Evolutionary conservation across 2,329 filamentous ascomycete species (phyloP).

Genomic region (Penicillium italicum): DNA sequence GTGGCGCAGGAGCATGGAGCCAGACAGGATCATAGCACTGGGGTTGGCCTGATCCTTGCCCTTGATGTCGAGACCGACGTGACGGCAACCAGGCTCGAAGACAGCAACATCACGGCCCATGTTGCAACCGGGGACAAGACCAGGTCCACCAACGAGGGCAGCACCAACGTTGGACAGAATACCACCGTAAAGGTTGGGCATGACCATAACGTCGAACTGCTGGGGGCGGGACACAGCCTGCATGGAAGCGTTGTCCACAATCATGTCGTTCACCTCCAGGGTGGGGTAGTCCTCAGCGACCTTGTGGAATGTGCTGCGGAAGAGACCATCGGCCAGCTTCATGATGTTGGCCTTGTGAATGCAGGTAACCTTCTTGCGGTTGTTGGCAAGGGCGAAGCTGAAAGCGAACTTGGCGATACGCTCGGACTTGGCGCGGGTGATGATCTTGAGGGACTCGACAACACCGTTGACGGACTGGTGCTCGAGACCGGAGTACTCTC

Average conservation of each 20-base stretch:
- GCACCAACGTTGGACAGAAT: constrained; percentile 99
- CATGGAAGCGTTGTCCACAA: constrained; percentile 99
- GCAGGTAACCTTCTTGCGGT: constrained; percentile 98
- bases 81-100: constrained; percentile 97
- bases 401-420: constrained; percentile 99
- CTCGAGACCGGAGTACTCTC: constrained; percentile 98
- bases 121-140: constrained; percentile 97
- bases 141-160: constrained; percentile 91
- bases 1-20: constrained; percentile 95
- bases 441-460: constrained; percentile 99
- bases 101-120: constrained; percentile 98
- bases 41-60: constrained; percentile 99
- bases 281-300: constrained; percentile 93
- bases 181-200: constrained; percentile 98
- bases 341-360: constrained; percentile 99
- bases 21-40: constrained; percentile 89
- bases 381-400: constrained; percentile 95
- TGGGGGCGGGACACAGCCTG: constrained; percentile 94
- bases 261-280: constrained; percentile 97
- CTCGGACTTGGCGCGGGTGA: constrained; percentile 98
- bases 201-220: constrained; percentile 99
- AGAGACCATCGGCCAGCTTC: constrained; percentile 98
- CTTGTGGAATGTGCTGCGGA: constrained; percentile 94
- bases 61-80: constrained; percentile 99
- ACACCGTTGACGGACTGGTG: constrained; percentile 96